Conservation (phyloP, 139 green algal species). For the Picochlorum sp. region DNA sequence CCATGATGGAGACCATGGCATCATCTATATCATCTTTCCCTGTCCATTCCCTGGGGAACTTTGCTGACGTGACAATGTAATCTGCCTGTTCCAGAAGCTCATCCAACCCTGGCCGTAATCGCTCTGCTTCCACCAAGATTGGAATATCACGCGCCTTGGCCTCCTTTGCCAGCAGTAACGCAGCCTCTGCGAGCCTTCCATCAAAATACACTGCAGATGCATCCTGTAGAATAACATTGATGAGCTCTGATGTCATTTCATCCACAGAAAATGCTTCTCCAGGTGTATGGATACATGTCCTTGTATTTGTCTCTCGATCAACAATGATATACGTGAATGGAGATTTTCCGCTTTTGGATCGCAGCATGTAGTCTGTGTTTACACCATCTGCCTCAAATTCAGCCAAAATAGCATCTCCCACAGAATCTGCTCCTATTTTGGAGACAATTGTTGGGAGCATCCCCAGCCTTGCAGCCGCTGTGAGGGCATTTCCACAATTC, state of each 20-base stretch:
- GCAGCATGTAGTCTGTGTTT: slow-evolving; percentile 59
- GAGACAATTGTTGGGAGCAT: slow-evolving; percentile 59
- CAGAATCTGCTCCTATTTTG: slow-evolving; percentile 78
- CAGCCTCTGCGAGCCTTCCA: slow-evolving; percentile 79
- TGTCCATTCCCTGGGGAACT: slow-evolving; percentile 77
- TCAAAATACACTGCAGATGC: slow-evolving; percentile 88
- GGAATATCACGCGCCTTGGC: slow-evolving; percentile 47
- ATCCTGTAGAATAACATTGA: slow-evolving; percentile 32
- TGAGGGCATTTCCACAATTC: slow-evolving; percentile 92
- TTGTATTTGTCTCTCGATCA: slow-evolving; percentile 66
- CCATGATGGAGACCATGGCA: slow-evolving; percentile 53
- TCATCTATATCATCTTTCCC: slow-evolving; percentile 48
- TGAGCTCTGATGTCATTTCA: slow-evolving; percentile 49
- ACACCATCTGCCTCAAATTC: slow-evolving; percentile 85
- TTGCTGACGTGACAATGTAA: slow-evolving; percentile 70
- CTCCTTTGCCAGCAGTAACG: slow-evolving; percentile 60
- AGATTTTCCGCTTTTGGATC: slow-evolving; percentile 48
- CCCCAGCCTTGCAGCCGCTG: slow-evolving; percentile 77
- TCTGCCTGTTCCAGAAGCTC: slow-evolving; percentile 68
- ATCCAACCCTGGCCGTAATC: slow-evolving; percentile 65
- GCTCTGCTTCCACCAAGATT: slow-evolving; percentile 86
- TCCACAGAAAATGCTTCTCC: slow-evolving; percentile 44
- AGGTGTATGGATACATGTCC: slow-evolving; percentile 95
- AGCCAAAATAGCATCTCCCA: slow-evolving; percentile 69
- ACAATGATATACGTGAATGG: slow-evolving; percentile 99